Evolutionary conservation across 768 basidiomycete species (phyloP).

Genomic region (Termitomyces sp.): DNA sequence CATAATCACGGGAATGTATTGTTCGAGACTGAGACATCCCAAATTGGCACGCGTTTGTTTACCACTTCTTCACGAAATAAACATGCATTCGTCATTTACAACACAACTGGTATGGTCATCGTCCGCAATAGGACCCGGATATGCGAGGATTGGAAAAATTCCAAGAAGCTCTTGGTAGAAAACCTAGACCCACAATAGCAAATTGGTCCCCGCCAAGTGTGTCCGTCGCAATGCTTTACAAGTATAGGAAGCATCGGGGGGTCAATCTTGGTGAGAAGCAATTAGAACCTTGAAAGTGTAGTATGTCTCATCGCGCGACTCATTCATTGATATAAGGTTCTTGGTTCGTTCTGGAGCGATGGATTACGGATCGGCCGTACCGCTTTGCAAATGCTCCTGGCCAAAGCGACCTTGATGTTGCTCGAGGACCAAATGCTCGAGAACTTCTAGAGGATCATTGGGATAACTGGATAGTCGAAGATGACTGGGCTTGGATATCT

Average conservation of each 20-base stretch:
- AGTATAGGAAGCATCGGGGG: constrained; percentile 72
- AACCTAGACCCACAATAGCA: neutral
- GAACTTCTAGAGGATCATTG: constrained; percentile 59
- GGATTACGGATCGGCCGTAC: constrained; percentile 65
- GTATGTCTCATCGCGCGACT: neutral
- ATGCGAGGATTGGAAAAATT: constrained; percentile 1
- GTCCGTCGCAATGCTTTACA: constrained; percentile 22
- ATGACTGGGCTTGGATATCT: constrained; percentile 61
- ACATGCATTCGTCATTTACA: no score
- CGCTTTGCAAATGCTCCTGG: constrained; percentile 43
- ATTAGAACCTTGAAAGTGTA: neutral
- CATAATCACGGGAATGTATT: neutral
- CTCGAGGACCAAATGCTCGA: constrained; percentile 46
- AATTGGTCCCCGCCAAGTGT: neutral
- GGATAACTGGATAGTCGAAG: constrained; percentile 64
- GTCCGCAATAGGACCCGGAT: neutral
- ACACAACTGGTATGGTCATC: no score
- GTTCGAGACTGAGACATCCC: neutral
- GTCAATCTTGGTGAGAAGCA: constrained; percentile 66
- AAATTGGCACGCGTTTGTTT: neutral
- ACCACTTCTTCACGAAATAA: neutral
- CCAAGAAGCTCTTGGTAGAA: neutral
- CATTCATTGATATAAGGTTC: constrained; percentile 37
- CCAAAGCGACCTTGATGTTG: constrained; percentile 69
- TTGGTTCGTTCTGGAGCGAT: constrained; percentile 77